Conservation (phyloP, 2,329 filamentous ascomycete genomes). For the Periconia macrospinosa region DNA sequence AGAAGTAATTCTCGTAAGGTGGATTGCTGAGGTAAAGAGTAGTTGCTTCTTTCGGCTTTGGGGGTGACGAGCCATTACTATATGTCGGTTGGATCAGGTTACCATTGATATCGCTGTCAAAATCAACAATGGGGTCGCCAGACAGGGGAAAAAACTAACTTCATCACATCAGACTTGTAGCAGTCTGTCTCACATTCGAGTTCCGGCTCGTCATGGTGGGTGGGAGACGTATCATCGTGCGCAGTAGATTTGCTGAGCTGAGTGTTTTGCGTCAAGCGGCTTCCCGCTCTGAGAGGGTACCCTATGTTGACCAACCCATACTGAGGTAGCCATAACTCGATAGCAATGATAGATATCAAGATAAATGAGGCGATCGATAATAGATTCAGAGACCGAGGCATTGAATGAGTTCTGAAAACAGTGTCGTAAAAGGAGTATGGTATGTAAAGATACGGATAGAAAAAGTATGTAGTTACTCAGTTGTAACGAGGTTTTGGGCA, state of each 20-base stretch:
- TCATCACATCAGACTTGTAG: not conserved
- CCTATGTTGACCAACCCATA: not conserved
- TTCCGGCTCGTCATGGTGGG: not conserved
- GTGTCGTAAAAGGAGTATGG: too few species aligned
- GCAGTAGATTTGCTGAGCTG: not conserved
- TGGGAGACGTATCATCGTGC: not conserved
- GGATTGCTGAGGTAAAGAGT: constrained; percentile 55
- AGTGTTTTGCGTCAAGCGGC: not conserved
- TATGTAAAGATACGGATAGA: too few species aligned
- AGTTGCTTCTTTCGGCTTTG: constrained; percentile 9
- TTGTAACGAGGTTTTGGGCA: too few species aligned
- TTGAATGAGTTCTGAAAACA: too few species aligned
- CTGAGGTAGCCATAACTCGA: not conserved
- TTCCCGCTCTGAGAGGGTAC: not conserved
- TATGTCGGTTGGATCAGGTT: constrained; percentile 9
- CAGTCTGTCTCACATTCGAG: not conserved
- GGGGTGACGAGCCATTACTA: not conserved
- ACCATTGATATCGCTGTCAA: not conserved
- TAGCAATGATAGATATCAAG: not conserved
- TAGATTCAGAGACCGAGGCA: not conserved
- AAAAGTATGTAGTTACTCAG: too few species aligned
- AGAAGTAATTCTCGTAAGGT: constrained; percentile 67
- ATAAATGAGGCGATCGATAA: not conserved
- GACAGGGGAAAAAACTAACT: not conserved
- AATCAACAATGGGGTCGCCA: not conserved